Base-by-base conservation (phyloP, 2,329 filamentous ascomycete species). In the Dactylonectria macrodidyma region DNA sequence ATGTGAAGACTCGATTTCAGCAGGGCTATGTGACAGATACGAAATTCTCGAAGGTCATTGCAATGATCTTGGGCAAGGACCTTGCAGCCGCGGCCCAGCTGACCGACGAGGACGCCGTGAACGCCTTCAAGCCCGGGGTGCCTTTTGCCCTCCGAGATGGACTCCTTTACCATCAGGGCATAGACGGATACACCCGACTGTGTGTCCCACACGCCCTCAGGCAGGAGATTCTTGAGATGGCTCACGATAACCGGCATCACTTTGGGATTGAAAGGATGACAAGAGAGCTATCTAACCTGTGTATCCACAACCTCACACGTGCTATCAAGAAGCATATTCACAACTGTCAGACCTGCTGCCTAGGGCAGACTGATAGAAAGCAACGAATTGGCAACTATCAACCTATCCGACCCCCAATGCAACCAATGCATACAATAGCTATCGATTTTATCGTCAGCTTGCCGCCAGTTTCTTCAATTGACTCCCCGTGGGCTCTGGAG, bases 91-190 rank as follows among this genome's bases (percentile, higher is more conserved):
- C n/a, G 10, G n/a, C n/a, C n/a, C 6, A 24, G 12, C 14, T 54
- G 3, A 50, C 47, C 30, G 14, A 56, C n/a, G 16, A 62, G 26
- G 51, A 26, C 30, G 22, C 55, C 34, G 41, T 41, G 5, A 56
- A 62, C n/a, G 8, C 50, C 54, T 56, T 10, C n/a, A 48, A 48
- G 16, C 36, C n/a, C 24, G 38, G 59, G 12, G 24, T 50, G 14
- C 10, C 6, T 2, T 56, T 62, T 26, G 50, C 50, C 9, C 12
- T 56, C 4, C 16, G 33, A 16, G n/a, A n/a, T n/a, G n/a, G n/a
- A n/a, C n/a, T n/a, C n/a, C n/a, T n/a, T n/a, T n/a, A n/a, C n/a
- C n/a, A n/a, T n/a, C n/a, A n/a, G n/a, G n/a, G n/a, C n/a, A n/a
- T n/a, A n/a, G 33, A 56, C 19, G 24, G 59, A 8, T 47, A 62